Evolutionary conservation across 352 stramenopile species (phyloP), one percentile per base, ranked within the genome.

Genomic region (Phytopythium chamaehyphon): DNA sequence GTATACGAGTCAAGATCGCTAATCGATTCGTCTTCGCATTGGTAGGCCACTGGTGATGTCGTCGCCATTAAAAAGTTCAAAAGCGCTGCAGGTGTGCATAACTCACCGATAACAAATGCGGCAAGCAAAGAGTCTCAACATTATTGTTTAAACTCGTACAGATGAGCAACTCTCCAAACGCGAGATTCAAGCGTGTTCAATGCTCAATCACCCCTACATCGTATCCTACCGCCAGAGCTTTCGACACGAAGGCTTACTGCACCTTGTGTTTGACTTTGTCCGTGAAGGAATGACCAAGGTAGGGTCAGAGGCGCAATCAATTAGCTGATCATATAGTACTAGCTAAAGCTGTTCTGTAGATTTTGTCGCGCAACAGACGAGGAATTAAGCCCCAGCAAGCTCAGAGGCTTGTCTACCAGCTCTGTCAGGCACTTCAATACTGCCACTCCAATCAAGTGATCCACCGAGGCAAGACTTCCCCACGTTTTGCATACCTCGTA

Each of bases 61-160:
- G 79, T 93, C 19, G 83, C 80, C 22, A 91, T 93, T 53, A 92
- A 92, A 56, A 90, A 90, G 38, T 92, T 92, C 71, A 88, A 88
- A 64, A 85, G 62, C 14, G 60, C 71, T 18, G 59, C 61, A 44
- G 81, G 78, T 85, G 64, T 8, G 43, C n/a, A n/a, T n/a, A 42
- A 31, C 6, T 14, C 39, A 0, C 1, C 2, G 35, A 28, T 36
- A 4, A 16, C 11, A 6, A 45, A 10, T 36, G 38, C 31, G 7
- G 5, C 19, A 10, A 39, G 16, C 18, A 28, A 14, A 31, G 19
- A 18, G n/a, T 15, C 31, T 45, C n/a, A 31, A 7, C 12, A n/a
- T 35, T 15, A 6, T 12, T 44, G 7, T 5, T 19, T 21, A 11
- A 23, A n/a, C 14, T 22, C 38, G 11, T 37, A 59, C 31, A 88